Base-by-base conservation (phyloP, 73 alveolate genomes). In the Symbiodinium natans region DNA sequence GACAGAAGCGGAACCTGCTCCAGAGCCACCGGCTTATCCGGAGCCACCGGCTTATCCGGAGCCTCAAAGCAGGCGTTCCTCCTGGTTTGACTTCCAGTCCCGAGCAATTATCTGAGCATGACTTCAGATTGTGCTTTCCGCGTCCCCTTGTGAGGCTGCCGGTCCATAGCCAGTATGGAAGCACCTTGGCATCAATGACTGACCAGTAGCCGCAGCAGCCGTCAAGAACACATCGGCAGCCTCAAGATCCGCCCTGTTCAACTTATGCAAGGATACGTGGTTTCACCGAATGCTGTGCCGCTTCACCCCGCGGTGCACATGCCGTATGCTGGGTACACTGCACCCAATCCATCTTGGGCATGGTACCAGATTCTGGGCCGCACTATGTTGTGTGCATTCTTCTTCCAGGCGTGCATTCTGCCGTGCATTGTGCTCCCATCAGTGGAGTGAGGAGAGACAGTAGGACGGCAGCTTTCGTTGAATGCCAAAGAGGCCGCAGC, bases 21-120 rank as follows among this genome's bases (percentile, higher is more conserved):
- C 80, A 63, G 80, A 63, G 80, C 80, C 80, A 4, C 80, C 80
- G 19, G 80, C 80, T 29, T 52, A 21, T 36, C 80, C 80, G 80
- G 80, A 63, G 80, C 19, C 36, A n/a, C n/a, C n/a, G n/a, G n/a
- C n/a, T n/a, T n/a, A n/a, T n/a, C n/a, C n/a, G n/a, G n/a, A n/a
- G 80, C 17, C 1, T 29, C 80, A 25, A 7, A 52, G 71, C 71
- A 52, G 71, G 71, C 71, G n/a, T 0, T 13, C 71, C 23, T 52
- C 31, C n/a, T 29, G 23, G 71, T 52, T 29, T 52, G n/a, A 21
- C 17, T 63, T 63, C 77, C 77, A 63, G 68, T 27, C 23, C 0
- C n/a, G n/a, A n/a, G n/a, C n/a, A n/a, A n/a, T n/a, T n/a, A n/a
- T n/a, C n/a, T n/a, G n/a, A n/a, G n/a, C n/a, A n/a, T n/a, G n/a